Evolutionary conservation across 2,329 filamentous ascomycete species (phyloP).

Genomic region (Xylogone sp.): DNA sequence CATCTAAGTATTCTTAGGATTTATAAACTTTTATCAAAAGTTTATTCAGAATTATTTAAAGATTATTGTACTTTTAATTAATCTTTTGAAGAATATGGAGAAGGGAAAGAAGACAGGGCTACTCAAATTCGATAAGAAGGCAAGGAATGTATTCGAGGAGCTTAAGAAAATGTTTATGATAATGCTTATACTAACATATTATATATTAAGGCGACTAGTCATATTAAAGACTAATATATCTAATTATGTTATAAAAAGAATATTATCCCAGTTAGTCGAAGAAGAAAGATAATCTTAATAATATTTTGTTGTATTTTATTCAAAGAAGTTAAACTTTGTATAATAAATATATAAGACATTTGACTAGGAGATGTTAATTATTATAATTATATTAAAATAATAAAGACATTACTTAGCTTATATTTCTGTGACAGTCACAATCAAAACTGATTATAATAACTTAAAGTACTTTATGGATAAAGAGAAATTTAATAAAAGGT

Average conservation of each 20-base stretch:
- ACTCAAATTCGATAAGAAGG: background rate
- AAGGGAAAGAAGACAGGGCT: background rate
- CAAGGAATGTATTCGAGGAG: background rate
- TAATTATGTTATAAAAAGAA: background rate
- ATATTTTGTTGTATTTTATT: background rate
- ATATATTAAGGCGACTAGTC: background rate
- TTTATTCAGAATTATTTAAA: slow-evolving; percentile 26
- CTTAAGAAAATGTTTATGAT: background rate
- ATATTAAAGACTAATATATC: background rate
- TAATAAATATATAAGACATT: too few species aligned
- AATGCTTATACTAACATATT: background rate
- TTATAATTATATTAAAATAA: too few species aligned
- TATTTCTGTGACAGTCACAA: too few species aligned
- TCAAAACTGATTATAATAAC: too few species aligned
- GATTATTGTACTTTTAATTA: background rate
- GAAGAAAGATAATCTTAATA: background rate
- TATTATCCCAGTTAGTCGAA: background rate
- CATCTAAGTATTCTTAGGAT: slow-evolving; percentile 25
- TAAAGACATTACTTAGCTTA: too few species aligned
- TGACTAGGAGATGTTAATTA: too few species aligned
- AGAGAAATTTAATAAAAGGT: too few species aligned
- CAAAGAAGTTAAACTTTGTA: background rate
- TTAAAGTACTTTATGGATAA: too few species aligned
- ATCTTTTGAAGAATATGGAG: background rate
- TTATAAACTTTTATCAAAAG: slow-evolving; percentile 29